Evolutionary conservation across 2,329 filamentous ascomycete species (phyloP), one percentile per base, ranked within the genome.

Genomic region (Neofusicoccum laricinum): DNA sequence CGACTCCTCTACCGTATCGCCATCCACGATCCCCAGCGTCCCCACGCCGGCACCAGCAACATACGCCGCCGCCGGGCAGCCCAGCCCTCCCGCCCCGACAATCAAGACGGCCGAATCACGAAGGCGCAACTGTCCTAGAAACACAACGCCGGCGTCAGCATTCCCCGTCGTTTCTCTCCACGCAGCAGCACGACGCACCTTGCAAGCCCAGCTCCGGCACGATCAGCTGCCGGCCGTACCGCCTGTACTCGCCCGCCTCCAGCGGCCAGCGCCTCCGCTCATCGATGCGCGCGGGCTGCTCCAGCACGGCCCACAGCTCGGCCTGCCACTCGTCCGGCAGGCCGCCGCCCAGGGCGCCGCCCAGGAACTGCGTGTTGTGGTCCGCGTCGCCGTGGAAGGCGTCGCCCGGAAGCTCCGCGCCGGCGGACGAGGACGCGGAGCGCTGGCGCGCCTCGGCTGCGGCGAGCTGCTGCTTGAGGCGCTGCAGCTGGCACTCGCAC

Each of bases 41-140:
- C 93, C 93, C 1, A 97, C 85, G 0, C 95, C 95, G 1, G 95
- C 91, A 21, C 92, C 94, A 10, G 93, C 92, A 1, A 99, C 86
- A 73, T 99, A 99, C n/a, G 91, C 86, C 0, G 93, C 91, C 12
- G 95, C 93, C 11, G 95, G 95, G 74, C 92, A 98, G 11, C 95
- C 95, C 12, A 99, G 80, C 0, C 95, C 95, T 5, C 95, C 95
- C 1, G 91, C 89, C 11, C 95, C 95, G 25, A 99, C 85, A 51
- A 99, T 82, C 7, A 98, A 83, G 4, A 97, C 88, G 19, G 83
- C 86, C 0, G 91, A 83, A 0, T 83, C 80, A 71, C 87, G 90
- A 15, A 98, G 81, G 36, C 85, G 83, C 6, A 94, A 80, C 77
- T 98, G 94, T 0, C 91, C 92, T 92, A 64, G 19, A 34, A 25